phyloP scores from a whole-genome alignment of 108 stramenopile genomes.

The Discostella pseudostelligera region DNA sequence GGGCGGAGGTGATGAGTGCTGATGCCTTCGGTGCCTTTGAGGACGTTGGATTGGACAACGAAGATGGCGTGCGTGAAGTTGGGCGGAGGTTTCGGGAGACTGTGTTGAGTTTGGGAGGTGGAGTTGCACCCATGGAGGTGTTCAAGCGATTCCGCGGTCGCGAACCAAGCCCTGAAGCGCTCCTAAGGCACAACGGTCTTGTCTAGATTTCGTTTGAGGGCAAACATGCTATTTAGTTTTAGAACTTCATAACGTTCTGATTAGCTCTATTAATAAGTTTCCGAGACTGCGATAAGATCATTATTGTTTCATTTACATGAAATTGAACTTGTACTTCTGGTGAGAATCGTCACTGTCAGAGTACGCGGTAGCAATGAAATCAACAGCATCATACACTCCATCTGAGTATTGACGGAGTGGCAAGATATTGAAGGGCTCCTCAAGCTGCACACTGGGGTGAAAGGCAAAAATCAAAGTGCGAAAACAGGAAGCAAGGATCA shows the following conservation, averaged over 20 bases:
- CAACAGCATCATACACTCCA: constrained; percentile 32
- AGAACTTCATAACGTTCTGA: no score
- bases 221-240: not conserved
- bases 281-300: no score
- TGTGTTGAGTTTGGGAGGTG: constrained; percentile 88
- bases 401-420: constrained; percentile 55
- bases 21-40: constrained; percentile 99
- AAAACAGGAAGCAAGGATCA: not conserved
- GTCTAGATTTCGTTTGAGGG: constrained; percentile 37
- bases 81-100: constrained; percentile 93
- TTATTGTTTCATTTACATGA: no score
- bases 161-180: constrained; percentile 92
- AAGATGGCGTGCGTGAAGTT: constrained; percentile 81
- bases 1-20: constrained; percentile 97
- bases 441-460: constrained; percentile 36
- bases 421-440: constrained; percentile 58
- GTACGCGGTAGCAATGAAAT: constrained; percentile 32
- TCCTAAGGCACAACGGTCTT: constrained; percentile 94
- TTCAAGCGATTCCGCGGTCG: constrained; percentile 95
- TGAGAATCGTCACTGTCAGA: not conserved
- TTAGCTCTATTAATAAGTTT: no score
- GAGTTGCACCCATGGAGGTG: constrained; percentile 88
- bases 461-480: not conserved
- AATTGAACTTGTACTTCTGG: no score
- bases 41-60: constrained; percentile 96